Base-by-base conservation (phyloP, 176 grass and related monocot genomes). In the Hordeum vulgare region DNA sequence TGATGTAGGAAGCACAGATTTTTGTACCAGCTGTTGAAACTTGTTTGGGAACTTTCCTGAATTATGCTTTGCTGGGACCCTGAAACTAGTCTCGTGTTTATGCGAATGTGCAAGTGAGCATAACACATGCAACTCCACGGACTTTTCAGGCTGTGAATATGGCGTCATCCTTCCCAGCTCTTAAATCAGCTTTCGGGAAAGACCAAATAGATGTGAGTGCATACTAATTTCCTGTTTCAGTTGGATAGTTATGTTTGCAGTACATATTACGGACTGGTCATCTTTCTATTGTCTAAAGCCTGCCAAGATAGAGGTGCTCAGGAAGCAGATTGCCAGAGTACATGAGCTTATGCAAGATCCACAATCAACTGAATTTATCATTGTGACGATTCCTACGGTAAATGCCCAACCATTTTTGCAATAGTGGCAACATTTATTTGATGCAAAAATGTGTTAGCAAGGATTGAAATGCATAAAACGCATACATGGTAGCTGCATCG, bases 331-430 rank as follows among this genome's bases (percentile, higher is more conserved):
- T 77, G 41, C 54, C 31, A 71, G 40, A 78, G 53, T 37, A 61
- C 40, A 18, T 35, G 64, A 83, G 56, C 6, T 88, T 72, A 72
- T 79, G 53, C 24, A 53, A 41, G 45, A 88, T 41, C 42, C 80
- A 65, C 33, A 42, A 39, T 72, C 42, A 83, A 64, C 64, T 41
- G 80, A 88, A 72, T 83, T 88, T 61, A 39, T 88, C 57, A 65
- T 65, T 64, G 74, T 83, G 23, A 88, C 75, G 6, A 66, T 84
- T 74, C 86, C 74, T 57, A 79, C 34, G 33, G 66, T 88, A 84
- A 88, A 57, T 27, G 25, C 24, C 15, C 29, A 24, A 29, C 33
- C 17, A 36, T 39, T 49, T 35, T 60, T 61, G 65, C 39, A 53
- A 33, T 36, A 15, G 29, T 11, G 0, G 29, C 24, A 62, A 83